phyloP scores from a whole-genome alignment of 768 basidiomycete genomes.

The Tylopilus sp. region DNA sequence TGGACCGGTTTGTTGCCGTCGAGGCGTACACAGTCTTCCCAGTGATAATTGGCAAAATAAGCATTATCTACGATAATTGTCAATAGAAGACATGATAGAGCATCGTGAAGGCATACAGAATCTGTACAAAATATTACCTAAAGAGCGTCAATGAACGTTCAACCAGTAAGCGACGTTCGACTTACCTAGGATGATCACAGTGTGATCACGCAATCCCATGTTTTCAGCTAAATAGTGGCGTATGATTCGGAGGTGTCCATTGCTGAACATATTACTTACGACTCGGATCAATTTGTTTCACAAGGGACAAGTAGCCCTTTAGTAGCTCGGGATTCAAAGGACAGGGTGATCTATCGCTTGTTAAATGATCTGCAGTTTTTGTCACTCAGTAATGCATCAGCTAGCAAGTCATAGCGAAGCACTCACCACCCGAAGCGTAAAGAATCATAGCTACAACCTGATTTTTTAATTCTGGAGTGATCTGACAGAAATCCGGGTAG shows the following conservation, averaged over 20 bases:
- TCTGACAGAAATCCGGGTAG: conserved; percentile 25
- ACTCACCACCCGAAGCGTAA: conserved; percentile 26
- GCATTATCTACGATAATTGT: conserved; percentile 29
- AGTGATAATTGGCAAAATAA: conserved; percentile 42
- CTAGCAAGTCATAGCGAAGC: not conserved
- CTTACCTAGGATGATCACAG: conserved; percentile 21
- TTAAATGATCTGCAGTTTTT: conserved; percentile 22
- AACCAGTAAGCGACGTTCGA: not conserved
- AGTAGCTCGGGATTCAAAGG: conserved; percentile 19
- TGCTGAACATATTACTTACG: conserved; percentile 10
- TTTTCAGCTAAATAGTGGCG: conserved; percentile 9
- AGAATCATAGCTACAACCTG: conserved; percentile 22
- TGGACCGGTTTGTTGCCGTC: conserved; percentile 32
- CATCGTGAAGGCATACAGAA: conserved; percentile 21
- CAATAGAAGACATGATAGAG: not conserved
- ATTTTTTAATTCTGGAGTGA: conserved; percentile 23
- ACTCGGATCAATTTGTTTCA: conserved; percentile 25
- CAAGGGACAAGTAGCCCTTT: conserved; percentile 20
- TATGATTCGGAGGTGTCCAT: not conserved
- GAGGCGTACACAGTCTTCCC: conserved; percentile 42
- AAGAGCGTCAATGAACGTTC: conserved; percentile 3
- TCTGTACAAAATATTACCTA: conserved; percentile 29
- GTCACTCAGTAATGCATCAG: not conserved
- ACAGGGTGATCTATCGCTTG: conserved; percentile 24
- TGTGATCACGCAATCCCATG: conserved; percentile 9